Conservation (phyloP, 495 filamentous ascomycete genomes). For the Immersiella caudata region DNA sequence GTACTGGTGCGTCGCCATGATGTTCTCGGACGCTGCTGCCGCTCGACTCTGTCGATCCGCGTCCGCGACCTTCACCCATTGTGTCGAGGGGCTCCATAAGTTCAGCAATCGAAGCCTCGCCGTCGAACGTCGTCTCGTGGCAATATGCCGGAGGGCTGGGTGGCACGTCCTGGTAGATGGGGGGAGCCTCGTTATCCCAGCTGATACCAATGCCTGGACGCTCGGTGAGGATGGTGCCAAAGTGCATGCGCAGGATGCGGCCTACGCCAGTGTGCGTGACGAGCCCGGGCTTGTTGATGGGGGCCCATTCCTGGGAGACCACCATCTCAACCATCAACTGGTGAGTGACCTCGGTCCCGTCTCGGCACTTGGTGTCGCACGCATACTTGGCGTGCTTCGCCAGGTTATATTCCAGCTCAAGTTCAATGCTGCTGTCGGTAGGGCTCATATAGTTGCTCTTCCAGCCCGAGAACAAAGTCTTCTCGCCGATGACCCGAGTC, state of each 20-base stretch:
- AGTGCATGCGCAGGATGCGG: slow-evolving; percentile 91
- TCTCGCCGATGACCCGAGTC: slow-evolving; percentile 66
- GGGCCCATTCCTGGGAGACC: slow-evolving; percentile 86
- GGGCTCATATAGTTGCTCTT: slow-evolving; percentile 82
- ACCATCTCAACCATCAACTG: slow-evolving; percentile 90
- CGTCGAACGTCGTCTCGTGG: slow-evolving; percentile 26
- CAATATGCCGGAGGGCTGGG: slow-evolving; percentile 79
- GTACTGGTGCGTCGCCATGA: neutral
- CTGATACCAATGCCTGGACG: slow-evolving; percentile 85
- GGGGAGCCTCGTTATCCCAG: slow-evolving; percentile 97
- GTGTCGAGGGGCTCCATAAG: slow-evolving; percentile 34
- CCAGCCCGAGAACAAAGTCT: slow-evolving; percentile 68
- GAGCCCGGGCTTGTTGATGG: slow-evolving; percentile 66
- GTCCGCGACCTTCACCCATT: neutral
- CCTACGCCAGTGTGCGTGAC: slow-evolving; percentile 88
- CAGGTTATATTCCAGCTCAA: slow-evolving; percentile 78
- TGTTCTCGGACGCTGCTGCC: neutral
- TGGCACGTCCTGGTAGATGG: slow-evolving; percentile 92
- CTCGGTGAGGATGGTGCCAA: slow-evolving; percentile 78
- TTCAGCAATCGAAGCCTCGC: slow-evolving; percentile 30
- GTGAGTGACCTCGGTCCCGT: slow-evolving; percentile 78
- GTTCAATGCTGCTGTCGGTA: slow-evolving; percentile 71
- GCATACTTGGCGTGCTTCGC: slow-evolving; percentile 62
- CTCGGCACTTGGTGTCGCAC: slow-evolving; percentile 80
- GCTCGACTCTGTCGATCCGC: neutral